Base-by-base conservation (phyloP, 352 stramenopile genomes). In the Globisporangium cystogenes region DNA sequence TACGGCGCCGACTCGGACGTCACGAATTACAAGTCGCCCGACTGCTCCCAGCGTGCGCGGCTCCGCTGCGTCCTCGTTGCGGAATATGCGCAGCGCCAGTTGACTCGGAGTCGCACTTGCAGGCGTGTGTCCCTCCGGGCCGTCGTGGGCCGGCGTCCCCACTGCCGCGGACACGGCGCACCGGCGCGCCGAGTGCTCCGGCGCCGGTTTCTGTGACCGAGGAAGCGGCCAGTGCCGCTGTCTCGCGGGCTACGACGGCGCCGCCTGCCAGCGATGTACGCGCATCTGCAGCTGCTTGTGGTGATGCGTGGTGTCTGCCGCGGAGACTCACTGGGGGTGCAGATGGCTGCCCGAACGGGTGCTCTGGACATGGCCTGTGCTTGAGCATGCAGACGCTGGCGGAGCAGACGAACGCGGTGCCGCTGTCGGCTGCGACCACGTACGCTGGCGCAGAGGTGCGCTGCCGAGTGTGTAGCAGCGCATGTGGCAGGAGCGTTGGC, bases 1-100 rank as follows among this genome's bases (percentile, higher is more conserved):
- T 98, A 73, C 46, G 92, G 92, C 27, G 76, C 86, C 16, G 57
- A 74, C 48, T 77, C 78, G 31, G 90, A 98, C 59, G 57, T 97
- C 50, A 62, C 82, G 12, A 48, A 65, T 37, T 96, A 95, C 67
- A 72, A 75, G 29, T 66, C 82, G 1, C 81, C 87, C 1, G 88
- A 97, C 60, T 97, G 90, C 60, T 96, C 81, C 1, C 53, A 71
- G 46, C 82, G 86, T 76, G 67, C 37, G 59, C 76, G 0, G 0
- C 7, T 6, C 21, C 15, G 0, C 11, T 39, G 1, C 12, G 18
- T n/a, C 15, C 35, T n/a, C 6, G n/a, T 15, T 39, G 15, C 14
- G 35, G 12, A 2, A n/a, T 39, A 5, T 39, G 35, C 12, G 12
- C 7, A 7, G 35, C 1, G 12, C 35, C 8, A 4, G 12, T 42